These are phyloP conservation scores for Talaromyces adpressus DNA, from an alignment of 495 filamentous ascomycete species.

Conservation along the genomic window DNA sequence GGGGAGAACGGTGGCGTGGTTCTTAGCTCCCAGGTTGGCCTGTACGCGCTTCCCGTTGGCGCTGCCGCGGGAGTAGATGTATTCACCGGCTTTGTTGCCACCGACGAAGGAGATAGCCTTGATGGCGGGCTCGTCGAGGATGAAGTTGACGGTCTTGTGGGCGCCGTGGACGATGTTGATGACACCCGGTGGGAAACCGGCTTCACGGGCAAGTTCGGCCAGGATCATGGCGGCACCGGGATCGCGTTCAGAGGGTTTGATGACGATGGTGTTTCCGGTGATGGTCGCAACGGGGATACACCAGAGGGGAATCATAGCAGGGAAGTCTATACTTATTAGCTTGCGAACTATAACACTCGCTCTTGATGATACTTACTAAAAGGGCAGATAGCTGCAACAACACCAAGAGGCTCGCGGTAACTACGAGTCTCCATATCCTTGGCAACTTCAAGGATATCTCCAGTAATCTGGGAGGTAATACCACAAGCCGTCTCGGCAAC, in stretches of 20 bases:
- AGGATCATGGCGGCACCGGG: conserved; percentile 99
- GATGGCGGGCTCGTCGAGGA: conserved; percentile 90
- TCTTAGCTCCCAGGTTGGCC: conserved; percentile 97
- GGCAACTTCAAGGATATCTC: conserved; percentile 91
- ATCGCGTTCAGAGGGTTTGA: conserved; percentile 97
- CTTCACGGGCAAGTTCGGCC: conserved; percentile 83
- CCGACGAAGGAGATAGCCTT: conserved; percentile 99
- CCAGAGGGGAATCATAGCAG: conserved; percentile 99
- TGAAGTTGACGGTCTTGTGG: conserved; percentile 90
- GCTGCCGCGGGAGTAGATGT: conserved; percentile 86
- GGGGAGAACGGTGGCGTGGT: conserved; percentile 91
- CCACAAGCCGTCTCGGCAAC: conserved; percentile 95
- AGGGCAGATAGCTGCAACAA: conserved; percentile 95
- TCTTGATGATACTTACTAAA: conserved; percentile 66
- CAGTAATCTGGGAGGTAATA: conserved; percentile 88
- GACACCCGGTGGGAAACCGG: conserved; percentile 89
- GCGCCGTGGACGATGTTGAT: conserved; percentile 93
- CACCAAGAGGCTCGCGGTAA: conserved; percentile 87
- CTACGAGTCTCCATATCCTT: conserved; percentile 98
- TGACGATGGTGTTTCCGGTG: conserved; percentile 86
- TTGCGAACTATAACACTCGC: background rate
- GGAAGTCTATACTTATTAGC: conserved; percentile 62
- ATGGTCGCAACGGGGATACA: conserved; percentile 91
- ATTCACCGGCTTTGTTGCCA: conserved; percentile 93
- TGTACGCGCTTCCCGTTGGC: conserved; percentile 94